phyloP scores from a whole-genome alignment of 768 basidiomycete species.

The Vishniacozyma victoriae region DNA sequence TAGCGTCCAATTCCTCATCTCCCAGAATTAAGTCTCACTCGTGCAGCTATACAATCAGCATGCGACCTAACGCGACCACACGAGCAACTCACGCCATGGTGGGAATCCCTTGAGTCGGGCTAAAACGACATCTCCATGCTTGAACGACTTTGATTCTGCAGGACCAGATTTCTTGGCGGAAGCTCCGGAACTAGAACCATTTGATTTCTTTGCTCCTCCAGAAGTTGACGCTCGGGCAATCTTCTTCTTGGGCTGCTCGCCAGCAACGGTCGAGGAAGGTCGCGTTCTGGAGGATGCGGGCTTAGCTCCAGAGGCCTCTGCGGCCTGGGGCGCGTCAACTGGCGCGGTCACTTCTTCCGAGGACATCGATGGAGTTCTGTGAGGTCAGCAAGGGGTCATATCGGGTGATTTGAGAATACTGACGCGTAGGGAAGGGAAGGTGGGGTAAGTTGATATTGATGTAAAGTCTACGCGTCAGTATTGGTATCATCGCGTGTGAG shows the following conservation, averaged over 20 bases:
- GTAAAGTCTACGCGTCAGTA: too few relatives aligned
- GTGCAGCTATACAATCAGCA: slow-evolving; percentile 19
- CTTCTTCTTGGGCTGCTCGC: slow-evolving; percentile 11
- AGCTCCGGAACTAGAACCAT: background rate
- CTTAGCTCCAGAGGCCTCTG: slow-evolving; percentile 5
- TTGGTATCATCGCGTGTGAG: too few relatives aligned
- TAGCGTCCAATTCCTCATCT: slow-evolving; percentile 5
- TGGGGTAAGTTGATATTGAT: too few relatives aligned
- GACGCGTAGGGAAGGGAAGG: too few relatives aligned
- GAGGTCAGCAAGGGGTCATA: too few relatives aligned
- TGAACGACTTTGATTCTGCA: slow-evolving; percentile 55
- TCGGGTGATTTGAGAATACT: too few relatives aligned
- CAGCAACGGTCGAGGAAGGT: slow-evolving; percentile 1
- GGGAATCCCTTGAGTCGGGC: slow-evolving; percentile 92
- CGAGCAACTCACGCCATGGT: slow-evolving; percentile 74
- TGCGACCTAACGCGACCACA: background rate
- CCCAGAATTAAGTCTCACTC: slow-evolving; percentile 16
- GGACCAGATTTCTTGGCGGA: slow-evolving; percentile 4
- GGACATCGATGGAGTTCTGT: too few relatives aligned
- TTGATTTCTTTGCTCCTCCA: slow-evolving; percentile 20
- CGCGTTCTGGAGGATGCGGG: slow-evolving; percentile 5
- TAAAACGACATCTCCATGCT: slow-evolving; percentile 75
- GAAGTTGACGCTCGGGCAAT: slow-evolving; percentile 9
- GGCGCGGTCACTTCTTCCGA: slow-evolving; percentile 10
- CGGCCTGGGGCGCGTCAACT: background rate